These are phyloP conservation scores for Bjerkandera adusta DNA, from an alignment of 1,284 basidiomycete species.

Conservation along the genomic window DNA sequence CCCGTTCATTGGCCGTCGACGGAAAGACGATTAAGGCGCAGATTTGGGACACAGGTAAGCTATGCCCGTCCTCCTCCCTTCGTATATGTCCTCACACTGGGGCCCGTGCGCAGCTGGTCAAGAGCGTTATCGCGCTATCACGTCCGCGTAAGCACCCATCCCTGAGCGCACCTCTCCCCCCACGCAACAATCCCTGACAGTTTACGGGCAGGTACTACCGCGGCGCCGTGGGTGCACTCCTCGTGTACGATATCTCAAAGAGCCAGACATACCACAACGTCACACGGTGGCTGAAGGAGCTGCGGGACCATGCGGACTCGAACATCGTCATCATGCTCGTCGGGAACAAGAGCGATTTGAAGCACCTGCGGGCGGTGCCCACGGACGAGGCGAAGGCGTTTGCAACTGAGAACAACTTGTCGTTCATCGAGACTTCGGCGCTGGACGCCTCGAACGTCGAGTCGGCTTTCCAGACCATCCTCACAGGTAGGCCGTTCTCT, in stretches of 20 bases:
- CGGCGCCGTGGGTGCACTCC: slow-evolving; percentile 90
- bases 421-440: slow-evolving; percentile 98
- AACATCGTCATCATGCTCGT: slow-evolving; percentile 96
- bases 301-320: slow-evolving; percentile 91
- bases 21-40: slow-evolving; percentile 98
- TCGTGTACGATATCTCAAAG: slow-evolving; percentile 95
- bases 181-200: background rate
- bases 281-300: slow-evolving; percentile 97
- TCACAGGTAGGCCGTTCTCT: slow-evolving; percentile 76
- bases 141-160: slow-evolving; percentile 91
- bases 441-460: slow-evolving; percentile 99
- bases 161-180: no score
- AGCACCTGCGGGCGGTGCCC: slow-evolving; percentile 93
- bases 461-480: slow-evolving; percentile 94
- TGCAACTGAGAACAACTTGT: slow-evolving; percentile 80
- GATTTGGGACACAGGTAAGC: slow-evolving; percentile 97
- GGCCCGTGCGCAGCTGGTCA: slow-evolving; percentile 73
- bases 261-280: slow-evolving; percentile 96
- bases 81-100: background rate
- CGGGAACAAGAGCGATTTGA: slow-evolving; percentile 97
- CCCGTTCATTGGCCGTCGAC: slow-evolving; percentile 92
- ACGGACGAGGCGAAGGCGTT: slow-evolving; percentile 93
- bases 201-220: slow-evolving; percentile 84
- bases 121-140: slow-evolving; percentile 98
- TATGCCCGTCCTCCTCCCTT: background rate